Percentiles rank a stretch among this genome's conserved stretches.
Conservation (phyloP, 2,329 filamentous ascomycete genomes). For the Ceratocystis smalleyi region DNA sequence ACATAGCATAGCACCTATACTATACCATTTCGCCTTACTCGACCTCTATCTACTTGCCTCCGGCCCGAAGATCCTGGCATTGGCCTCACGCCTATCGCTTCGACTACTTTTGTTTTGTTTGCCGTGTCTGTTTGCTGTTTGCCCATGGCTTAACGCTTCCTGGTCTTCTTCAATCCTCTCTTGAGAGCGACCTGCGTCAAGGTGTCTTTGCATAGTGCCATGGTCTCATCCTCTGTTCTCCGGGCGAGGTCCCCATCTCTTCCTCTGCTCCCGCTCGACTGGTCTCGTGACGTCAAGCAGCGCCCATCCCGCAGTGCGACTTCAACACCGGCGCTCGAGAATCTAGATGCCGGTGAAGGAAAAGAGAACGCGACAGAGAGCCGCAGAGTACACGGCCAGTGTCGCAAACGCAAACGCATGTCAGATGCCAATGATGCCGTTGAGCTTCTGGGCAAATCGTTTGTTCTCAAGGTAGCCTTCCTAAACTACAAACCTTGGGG, state of each 20-base stretch:
- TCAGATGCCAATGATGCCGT: conserved; percentile 12
- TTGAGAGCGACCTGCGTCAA: no score
- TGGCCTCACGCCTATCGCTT: neutral
- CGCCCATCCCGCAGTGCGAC: conserved; percentile 7
- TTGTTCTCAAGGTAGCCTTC: conserved; percentile 9
- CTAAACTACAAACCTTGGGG: neutral
- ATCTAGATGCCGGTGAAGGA: neutral
- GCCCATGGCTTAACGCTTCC: neutral
- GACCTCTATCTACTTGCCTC: no score
- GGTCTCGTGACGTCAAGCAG: neutral
- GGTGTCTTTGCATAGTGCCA: neutral
- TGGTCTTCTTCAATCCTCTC: neutral
- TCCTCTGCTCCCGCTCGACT: conserved; percentile 7
- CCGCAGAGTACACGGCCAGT: neutral
- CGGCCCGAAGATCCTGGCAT: neutral
- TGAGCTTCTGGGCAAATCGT: conserved; percentile 11
- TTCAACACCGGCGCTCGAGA: conserved; percentile 3
- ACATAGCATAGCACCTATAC: no score
- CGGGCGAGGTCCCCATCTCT: conserved; percentile 13
- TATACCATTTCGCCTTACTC: no score
- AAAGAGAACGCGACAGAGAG: conserved; percentile 5
- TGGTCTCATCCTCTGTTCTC: neutral
- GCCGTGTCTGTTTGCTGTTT: neutral
- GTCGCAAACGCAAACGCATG: conserved; percentile 13
- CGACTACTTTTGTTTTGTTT: neutral